phyloP scores from a whole-genome alignment of 306 rosid genomes.

The Notholithocarpus densiflorus region DNA sequence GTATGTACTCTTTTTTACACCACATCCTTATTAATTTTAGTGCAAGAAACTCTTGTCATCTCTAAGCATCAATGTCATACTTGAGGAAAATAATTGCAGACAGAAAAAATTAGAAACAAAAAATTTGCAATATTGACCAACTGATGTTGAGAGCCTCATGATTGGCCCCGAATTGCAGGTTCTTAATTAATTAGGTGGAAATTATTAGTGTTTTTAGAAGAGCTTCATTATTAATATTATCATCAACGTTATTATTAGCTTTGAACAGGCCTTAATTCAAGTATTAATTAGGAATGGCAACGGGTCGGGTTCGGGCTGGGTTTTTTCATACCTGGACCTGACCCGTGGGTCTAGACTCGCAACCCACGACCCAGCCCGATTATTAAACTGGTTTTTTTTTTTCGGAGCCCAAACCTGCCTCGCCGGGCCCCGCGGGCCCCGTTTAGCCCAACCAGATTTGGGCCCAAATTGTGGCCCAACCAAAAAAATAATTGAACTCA shows the following conservation, averaged over 20 bases:
- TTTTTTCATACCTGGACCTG: no score
- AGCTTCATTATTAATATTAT: constrained; percentile 45
- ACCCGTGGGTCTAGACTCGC: no score
- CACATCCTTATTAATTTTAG: constrained; percentile 11
- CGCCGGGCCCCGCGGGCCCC: no score
- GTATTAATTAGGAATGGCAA: no score
- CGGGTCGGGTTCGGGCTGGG: no score
- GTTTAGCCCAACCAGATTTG: no score
- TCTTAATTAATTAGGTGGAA: constrained; percentile 14
- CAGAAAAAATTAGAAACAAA: constrained; percentile 1
- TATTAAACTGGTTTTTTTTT: no score
- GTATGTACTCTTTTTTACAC: no score
- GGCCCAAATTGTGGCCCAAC: no score
- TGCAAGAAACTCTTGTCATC: constrained; percentile 19
- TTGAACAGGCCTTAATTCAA: constrained; percentile 33
- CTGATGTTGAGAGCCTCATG: constrained; percentile 26
- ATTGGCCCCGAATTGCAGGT: constrained; percentile 6
- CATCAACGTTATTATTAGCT: constrained; percentile 36
- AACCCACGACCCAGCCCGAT: no score
- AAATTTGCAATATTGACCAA: constrained; percentile 10
- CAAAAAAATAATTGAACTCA: no score
- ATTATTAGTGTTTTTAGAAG: constrained; percentile 25
- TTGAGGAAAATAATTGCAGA: constrained; percentile 1
- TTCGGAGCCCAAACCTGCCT: no score
- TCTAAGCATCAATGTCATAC: constrained; percentile 20